A percentile compares a stretch with the other conserved stretches of the same genome.
These are phyloP conservation scores for Arthrobotrys conoides DNA, from an alignment of 2,329 filamentous ascomycete genomes.

Conservation along the genomic window DNA sequence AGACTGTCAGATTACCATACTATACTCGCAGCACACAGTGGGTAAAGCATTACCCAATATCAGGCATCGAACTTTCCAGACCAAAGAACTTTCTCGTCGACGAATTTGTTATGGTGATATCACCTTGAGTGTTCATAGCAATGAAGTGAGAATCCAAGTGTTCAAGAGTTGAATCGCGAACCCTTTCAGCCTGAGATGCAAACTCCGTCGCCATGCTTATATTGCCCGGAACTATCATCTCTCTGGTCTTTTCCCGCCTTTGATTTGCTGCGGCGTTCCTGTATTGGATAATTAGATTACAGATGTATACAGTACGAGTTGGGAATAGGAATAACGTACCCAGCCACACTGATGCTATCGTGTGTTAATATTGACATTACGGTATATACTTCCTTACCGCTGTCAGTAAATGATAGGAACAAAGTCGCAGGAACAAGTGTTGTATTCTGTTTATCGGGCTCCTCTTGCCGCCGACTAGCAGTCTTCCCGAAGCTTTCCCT, in stretches of 20 bases:
- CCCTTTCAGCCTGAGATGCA: slow-evolving; percentile 54
- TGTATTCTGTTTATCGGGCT: slow-evolving; percentile 47
- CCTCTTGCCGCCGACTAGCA: slow-evolving; percentile 45
- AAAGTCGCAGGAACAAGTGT: slow-evolving; percentile 54
- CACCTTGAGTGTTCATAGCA: slow-evolving; percentile 59
- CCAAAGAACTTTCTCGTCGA: slow-evolving; percentile 56
- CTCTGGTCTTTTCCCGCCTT: slow-evolving; percentile 41
- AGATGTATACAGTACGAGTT: background rate
- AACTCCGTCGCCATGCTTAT: slow-evolving; percentile 56
- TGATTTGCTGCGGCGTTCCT: slow-evolving; percentile 12
- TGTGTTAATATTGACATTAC: slow-evolving; percentile 59
- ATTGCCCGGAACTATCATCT: slow-evolving; percentile 54
- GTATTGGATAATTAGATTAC: background rate
- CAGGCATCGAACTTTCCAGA: slow-evolving; percentile 46
- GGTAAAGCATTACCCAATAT: slow-evolving; percentile 38
- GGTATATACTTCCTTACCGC: slow-evolving; percentile 54
- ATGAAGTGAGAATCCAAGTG: slow-evolving; percentile 59
- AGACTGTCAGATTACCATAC: background rate
- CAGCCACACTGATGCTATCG: slow-evolving; percentile 54
- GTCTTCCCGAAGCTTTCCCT: slow-evolving; percentile 51
- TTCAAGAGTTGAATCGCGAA: slow-evolving; percentile 57
- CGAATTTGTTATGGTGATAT: slow-evolving; percentile 56
- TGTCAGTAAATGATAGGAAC: slow-evolving; percentile 57
- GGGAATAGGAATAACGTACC: slow-evolving; percentile 9
- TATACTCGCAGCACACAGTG: background rate